Evolutionary conservation across 805 yeast genomes (phyloP), one percentile per base, ranked within the genome.

Genomic region (Metschnikowia vanudenii): DNA sequence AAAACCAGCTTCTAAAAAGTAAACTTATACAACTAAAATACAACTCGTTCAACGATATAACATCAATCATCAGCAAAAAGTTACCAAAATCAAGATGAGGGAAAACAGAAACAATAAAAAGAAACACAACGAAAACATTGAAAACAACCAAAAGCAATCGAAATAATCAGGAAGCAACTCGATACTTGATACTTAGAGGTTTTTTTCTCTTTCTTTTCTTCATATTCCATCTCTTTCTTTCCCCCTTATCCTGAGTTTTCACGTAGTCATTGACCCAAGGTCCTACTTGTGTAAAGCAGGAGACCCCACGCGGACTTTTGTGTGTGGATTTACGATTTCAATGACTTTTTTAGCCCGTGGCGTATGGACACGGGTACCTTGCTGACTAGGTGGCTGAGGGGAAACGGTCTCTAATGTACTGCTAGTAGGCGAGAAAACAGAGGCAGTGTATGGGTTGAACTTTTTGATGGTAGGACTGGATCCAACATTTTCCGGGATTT

Each of bases 381-480:
- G 49, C 29, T 30, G 47, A 20, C 37, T 34, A 6, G 39, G 13
- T 7, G 28, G 22, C 38, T 36, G 45, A 20, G 30, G 44, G 3
- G 41, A 16, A 12, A 16, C 32, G 4, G 41, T 11, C 18, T 45
- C 52, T 20, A 52, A 50, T 29, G 34, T 46, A 13, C 31, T 34
- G 18, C 38, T 22, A 1, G 53, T 62, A 37, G 88, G 88, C 29
- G 81, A 78, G 57, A 82, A 82, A 19, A 81, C 75, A 37, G 78
- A 67, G 1, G 87, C 81, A 2, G 86, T 81, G 59, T 82, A 82
- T 4, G 88, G 88, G 60, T 83, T 82, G 66, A 82, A 83, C 61
- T 76, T 81, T 57, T 75, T 76, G 49, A 65, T 58, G 16, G 63
- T 58, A 13, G 74, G 72, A 46, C 69, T 63, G 11, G 51, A 47